Evolutionary conservation across 768 basidiomycete genomes (phyloP), one percentile per base, ranked within the genome.

Genomic region (Pholiota microspora): DNA sequence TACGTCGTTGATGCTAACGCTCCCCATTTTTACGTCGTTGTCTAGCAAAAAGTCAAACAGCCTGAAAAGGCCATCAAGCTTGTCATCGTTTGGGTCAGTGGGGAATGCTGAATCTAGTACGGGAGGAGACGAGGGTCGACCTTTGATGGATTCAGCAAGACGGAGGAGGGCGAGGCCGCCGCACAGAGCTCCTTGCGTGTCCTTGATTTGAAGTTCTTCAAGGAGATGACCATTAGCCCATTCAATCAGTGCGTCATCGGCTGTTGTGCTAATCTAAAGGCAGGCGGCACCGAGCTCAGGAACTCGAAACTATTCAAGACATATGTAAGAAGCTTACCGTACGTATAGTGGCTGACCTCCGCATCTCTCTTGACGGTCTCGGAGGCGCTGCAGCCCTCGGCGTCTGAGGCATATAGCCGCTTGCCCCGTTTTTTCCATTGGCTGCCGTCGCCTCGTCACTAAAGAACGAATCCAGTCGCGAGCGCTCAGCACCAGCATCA

Each of bases 211-310:
- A 7, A 85, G 73, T 2, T 76, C 68, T 7, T 74, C 61, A 1
- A 95, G 92, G 1, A 99, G 77, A 63, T 89, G 86, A 3, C 79
- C 74, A 70, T 99, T 99, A 21, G 92, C 89, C 95, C 95, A 98
- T 29, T 86, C 83, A 25, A 98, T 76, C 21, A 94, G 76, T n/a
- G 65, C 70, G 2, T 69, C 67, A 47, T 89, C 86, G 6, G 75
- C 66, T 29, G 65, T 46, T 23, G 54, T 56, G 53, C 56, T 61
- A 57, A 56, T 62, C 65, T 66, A 52, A 42, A n/a, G 8, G 4
- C 4, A 7, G 9, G 23, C 18, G 10, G 16, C 40, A 42, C 6
- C 21, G 29, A 31, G 29, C 21, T 42, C 21, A 3, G 10, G 23
- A 10, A 12, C n/a, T n/a, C n/a, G n/a, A n/a, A n/a, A n/a, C n/a